A percentile compares a stretch with the other conserved stretches of the same genome.
Evolutionary conservation across 768 basidiomycete genomes (phyloP).

Genomic region (Sporobolomyces roseus): DNA sequence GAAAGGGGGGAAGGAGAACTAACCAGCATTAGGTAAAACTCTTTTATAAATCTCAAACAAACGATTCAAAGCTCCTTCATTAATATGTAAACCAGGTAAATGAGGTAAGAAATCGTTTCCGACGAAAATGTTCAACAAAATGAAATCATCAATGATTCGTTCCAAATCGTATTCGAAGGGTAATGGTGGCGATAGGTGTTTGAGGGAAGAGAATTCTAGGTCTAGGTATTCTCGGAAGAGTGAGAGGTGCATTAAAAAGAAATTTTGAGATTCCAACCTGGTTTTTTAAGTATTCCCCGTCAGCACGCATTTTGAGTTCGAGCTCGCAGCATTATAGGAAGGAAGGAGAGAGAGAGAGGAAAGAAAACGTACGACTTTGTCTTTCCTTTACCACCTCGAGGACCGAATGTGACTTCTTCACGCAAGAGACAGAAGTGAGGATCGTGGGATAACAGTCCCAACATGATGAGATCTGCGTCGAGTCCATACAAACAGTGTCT

Average conservation of each 20-base stretch:
- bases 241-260: constrained; percentile 90
- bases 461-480: constrained; percentile 97
- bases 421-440: constrained; percentile 96
- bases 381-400: constrained; percentile 65
- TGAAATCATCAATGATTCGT: constrained; percentile 95
- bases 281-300: no score
- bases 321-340: not conserved
- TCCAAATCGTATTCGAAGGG: constrained; percentile 82
- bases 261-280: constrained; percentile 73
- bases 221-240: constrained; percentile 96
- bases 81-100: constrained; percentile 92
- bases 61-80: constrained; percentile 89
- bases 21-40: constrained; percentile 64
- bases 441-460: constrained; percentile 92
- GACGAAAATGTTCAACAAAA: constrained; percentile 90
- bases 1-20: constrained; percentile 49
- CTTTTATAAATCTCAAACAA: constrained; percentile 95
- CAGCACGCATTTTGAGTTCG: not conserved
- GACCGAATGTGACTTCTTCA: constrained; percentile 98
- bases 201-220: constrained; percentile 70
- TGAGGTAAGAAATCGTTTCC: constrained; percentile 98
- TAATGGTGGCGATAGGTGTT: constrained; percentile 46
- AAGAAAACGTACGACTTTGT: constrained; percentile 36
- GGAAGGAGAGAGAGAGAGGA: not conserved
- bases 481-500: constrained; percentile 97